Percentiles rank a stretch among this genome's conserved stretches.
phyloP scores from a whole-genome alignment of 805 yeast genomes.

The Lachancea lanzarotensis region DNA sequence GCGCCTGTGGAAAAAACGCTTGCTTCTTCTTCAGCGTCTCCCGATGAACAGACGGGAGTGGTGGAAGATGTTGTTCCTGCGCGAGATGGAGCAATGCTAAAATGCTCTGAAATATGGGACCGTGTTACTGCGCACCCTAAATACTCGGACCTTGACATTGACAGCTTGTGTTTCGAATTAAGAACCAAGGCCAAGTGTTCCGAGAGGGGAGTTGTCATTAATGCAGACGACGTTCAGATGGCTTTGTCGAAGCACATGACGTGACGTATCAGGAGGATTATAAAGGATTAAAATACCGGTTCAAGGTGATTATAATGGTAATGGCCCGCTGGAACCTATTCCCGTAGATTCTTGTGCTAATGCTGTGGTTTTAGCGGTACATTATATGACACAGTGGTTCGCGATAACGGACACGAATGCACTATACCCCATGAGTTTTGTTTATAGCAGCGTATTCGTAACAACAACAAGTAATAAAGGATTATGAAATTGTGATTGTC shows the following conservation, averaged over 20 bases:
- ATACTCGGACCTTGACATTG: conserved; percentile 89
- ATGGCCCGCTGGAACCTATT: too few relatives aligned
- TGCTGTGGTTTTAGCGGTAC: too few relatives aligned
- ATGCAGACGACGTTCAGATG: conserved; percentile 68
- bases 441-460: neutral
- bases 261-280: neutral
- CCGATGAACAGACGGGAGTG: neutral
- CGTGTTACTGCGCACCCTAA: conserved; percentile 90
- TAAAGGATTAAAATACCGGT: neutral
- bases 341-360: too few relatives aligned
- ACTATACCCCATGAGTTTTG: neutral
- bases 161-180: conserved; percentile 84
- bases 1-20: neutral
- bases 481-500: neutral
- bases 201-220: conserved; percentile 84
- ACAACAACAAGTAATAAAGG: neutral
- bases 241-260: conserved; percentile 31
- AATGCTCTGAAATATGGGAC: conserved; percentile 95
- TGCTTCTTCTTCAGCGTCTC: neutral
- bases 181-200: conserved; percentile 92
- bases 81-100: conserved; percentile 51
- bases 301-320: too few relatives aligned
- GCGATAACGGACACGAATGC: neutral
- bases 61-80: conserved; percentile 52
- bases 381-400: too few relatives aligned